Percentiles rank a stretch among this genome's conserved stretches.
Conservation (phyloP, 2,329 filamentous ascomycete genomes). For the Fusarium tjaetaba region DNA sequence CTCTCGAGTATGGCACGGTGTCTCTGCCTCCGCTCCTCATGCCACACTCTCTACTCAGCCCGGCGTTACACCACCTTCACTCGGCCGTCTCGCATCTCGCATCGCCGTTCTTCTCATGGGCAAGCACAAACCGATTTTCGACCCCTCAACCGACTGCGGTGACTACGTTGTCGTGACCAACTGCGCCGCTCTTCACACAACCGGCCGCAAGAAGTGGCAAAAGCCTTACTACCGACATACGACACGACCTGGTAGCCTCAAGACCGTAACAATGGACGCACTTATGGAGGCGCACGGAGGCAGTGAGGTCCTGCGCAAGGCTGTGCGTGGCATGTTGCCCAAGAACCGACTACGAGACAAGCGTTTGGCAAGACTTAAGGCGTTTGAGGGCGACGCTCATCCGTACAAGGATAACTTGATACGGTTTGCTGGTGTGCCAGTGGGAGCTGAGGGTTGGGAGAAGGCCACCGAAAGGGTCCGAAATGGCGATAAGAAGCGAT, state of each 20-base stretch:
- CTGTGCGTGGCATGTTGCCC: slow-evolving; percentile 95
- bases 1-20: slow-evolving; percentile 91
- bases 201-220: slow-evolving; percentile 90
- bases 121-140: slow-evolving; percentile 98
- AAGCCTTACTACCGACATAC: slow-evolving; percentile 97
- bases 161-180: slow-evolving; percentile 97
- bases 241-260: slow-evolving; percentile 87
- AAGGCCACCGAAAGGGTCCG: slow-evolving; percentile 61
- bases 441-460: slow-evolving; percentile 65
- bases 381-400: slow-evolving; percentile 91
- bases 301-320: slow-evolving; percentile 87
- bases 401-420: slow-evolving; percentile 92
- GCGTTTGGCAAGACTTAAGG: slow-evolving; percentile 88
- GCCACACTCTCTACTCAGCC: slow-evolving; percentile 67
- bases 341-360: slow-evolving; percentile 95
- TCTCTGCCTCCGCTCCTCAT: slow-evolving; percentile 76
- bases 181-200: slow-evolving; percentile 86
- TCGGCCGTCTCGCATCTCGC: slow-evolving; percentile 87
- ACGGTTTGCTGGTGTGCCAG: slow-evolving; percentile 70
- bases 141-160: slow-evolving; percentile 97
- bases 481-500: slow-evolving; percentile 58
- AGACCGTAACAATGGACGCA: slow-evolving; percentile 91
- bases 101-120: slow-evolving; percentile 94
- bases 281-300: slow-evolving; percentile 96
- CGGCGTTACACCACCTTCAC: slow-evolving; percentile 75